These are phyloP conservation scores for Epithele typhae DNA, from an alignment of 768 basidiomycete genomes.

Conservation along the genomic window DNA sequence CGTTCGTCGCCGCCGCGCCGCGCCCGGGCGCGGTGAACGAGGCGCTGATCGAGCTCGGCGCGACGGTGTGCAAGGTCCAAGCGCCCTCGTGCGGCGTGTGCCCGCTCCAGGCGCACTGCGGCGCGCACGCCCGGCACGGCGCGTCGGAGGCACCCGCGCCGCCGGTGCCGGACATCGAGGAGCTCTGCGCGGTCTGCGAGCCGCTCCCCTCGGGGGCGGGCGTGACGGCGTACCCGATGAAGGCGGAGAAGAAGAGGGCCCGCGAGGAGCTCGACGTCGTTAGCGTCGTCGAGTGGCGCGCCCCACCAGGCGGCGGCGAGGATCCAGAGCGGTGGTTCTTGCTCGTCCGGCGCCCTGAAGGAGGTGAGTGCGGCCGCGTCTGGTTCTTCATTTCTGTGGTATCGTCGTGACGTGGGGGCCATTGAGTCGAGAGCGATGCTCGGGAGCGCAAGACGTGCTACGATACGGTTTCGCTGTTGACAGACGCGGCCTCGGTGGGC, in stretches of 20 bases:
- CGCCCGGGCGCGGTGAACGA: conserved; percentile 85
- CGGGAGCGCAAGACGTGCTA: too few species aligned
- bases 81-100: conserved; percentile 73
- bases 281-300: conserved; percentile 77
- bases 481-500: too few species aligned
- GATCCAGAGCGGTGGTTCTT: conserved; percentile 71
- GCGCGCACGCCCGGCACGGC: conserved; percentile 43
- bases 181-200: conserved; percentile 65
- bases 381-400: neutral
- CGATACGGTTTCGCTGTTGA: too few species aligned
- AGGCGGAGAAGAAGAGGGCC: conserved; percentile 73
- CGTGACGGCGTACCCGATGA: conserved; percentile 87
- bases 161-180: conserved; percentile 63
- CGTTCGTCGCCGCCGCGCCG: conserved; percentile 54
- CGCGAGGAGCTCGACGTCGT: conserved; percentile 84
- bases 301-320: too few species aligned
- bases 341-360: conserved; percentile 77
- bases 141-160: neutral
- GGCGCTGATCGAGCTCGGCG: conserved; percentile 92
- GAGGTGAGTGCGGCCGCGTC: conserved; percentile 49
- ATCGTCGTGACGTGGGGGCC: conserved; percentile 5
- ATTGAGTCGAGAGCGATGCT: too few species aligned
- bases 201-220: conserved; percentile 39
- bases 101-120: conserved; percentile 66
- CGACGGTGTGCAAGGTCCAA: conserved; percentile 85